Base-by-base conservation (phyloP, 2,329 filamentous ascomycete genomes). In the Sporothrix protearum region DNA sequence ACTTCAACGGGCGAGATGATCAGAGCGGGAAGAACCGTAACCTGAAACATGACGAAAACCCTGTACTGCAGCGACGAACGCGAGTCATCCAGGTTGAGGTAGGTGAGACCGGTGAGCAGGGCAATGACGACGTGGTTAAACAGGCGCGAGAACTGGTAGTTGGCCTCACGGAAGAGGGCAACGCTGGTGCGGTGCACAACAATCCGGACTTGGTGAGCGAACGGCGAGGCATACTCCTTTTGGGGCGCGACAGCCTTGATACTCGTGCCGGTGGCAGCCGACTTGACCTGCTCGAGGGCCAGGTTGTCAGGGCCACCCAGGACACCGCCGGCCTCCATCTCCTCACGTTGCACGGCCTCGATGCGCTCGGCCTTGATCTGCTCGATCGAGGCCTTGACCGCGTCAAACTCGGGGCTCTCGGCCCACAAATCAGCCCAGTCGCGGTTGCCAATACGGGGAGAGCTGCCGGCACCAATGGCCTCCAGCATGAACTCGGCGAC, bases 1-100 rank as follows among this genome's bases (percentile, higher is more conserved):
- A 91, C 88, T 80, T 97, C 91, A 70, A 96, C 91, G 77, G 96
- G 93, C 0, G 90, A 89, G 71, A 97, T 88, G 79, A 97, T 93
- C 39, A 96, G 84, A 0, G 92, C 92, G 0, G 93, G 93, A 33
- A 97, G 85, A 28, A 97, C 92, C 0, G 92, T 93, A 68, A 94
- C 88, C 79, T 96, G 93, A 87, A 97, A 97, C 79, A 96, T 92
- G 80, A 95, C 88, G 80, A 97, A 97, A 74, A 97, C 87, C 73
- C 91, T 90, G 83, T 96, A 92, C 80, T 97, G 94, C 4, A 97
- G 85, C 1, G 91, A 92, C 0, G 90, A 83, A 10, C 91, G 87
- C 2, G 91, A 93, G 77, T 94, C 82, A 77, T 95, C 89, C 9
- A 97, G 87, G 73, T 93, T 87, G 64, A 96, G 83, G 79, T 91